Evolutionary conservation across 2,329 filamentous ascomycete genomes (phyloP).

Genomic region (Drechslera avenae): DNA sequence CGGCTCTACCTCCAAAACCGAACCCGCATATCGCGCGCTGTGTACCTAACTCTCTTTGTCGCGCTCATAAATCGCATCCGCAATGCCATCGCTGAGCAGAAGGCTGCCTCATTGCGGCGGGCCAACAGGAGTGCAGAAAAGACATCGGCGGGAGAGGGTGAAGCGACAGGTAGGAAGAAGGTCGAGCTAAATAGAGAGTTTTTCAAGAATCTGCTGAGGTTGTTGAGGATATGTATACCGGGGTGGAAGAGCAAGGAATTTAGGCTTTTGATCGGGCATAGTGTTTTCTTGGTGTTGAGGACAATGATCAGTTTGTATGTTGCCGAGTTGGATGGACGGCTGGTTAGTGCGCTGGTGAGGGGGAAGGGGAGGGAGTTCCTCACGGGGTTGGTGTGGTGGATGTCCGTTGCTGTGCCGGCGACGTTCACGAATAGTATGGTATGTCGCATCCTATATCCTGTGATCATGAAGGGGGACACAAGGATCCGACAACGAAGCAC

Average conservation of each 20-base stretch:
- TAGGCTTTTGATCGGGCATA: conserved; percentile 84
- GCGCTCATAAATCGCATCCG: conserved; percentile 74
- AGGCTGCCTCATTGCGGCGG: conserved; percentile 74
- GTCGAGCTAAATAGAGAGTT: conserved; percentile 92
- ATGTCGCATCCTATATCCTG: conserved; percentile 37
- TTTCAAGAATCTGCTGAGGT: conserved; percentile 73
- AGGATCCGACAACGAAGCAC: neutral
- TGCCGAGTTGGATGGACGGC: conserved; percentile 89
- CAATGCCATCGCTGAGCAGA: conserved; percentile 90
- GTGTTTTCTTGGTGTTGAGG: conserved; percentile 85
- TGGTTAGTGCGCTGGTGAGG: conserved; percentile 90
- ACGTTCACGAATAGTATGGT: conserved; percentile 99
- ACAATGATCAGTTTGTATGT: conserved; percentile 95
- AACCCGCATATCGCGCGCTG: conserved; percentile 50
- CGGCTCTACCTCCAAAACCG: conserved; percentile 47
- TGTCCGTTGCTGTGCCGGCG: conserved; percentile 92
- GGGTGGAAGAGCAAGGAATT: conserved; percentile 89
- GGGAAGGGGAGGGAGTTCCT: conserved; percentile 91
- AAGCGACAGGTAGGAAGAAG: conserved; percentile 65
- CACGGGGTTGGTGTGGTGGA: conserved; percentile 93
- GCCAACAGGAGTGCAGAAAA: conserved; percentile 34
- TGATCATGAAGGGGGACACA: neutral
- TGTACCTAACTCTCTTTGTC: conserved; percentile 51
- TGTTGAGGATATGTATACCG: conserved; percentile 87
- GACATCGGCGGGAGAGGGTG: conserved; percentile 51